Percentiles rank a stretch among this genome's conserved stretches.
Evolutionary conservation across 2,329 filamentous ascomycete species (phyloP).

Genomic region (Lecanicillium sp.): DNA sequence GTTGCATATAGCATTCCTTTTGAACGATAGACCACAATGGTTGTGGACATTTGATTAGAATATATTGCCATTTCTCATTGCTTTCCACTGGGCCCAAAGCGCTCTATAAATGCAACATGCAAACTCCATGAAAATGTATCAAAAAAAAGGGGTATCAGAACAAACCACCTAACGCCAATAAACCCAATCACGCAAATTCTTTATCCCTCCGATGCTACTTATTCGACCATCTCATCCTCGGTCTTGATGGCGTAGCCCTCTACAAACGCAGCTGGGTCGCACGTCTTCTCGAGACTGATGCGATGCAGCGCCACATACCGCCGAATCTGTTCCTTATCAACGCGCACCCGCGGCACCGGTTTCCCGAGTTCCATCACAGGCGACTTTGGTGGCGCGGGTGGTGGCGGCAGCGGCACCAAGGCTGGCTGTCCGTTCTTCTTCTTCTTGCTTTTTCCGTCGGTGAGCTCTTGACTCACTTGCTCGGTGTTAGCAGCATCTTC

Average conservation of each 20-base stretch:
- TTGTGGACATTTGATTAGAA: no score
- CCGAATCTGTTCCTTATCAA: conserved; percentile 53
- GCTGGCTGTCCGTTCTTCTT: conserved; percentile 15
- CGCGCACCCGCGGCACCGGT: conserved; percentile 39
- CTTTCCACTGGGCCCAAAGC: no score
- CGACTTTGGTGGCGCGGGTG: conserved; percentile 16
- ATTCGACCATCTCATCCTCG: conserved; percentile 22
- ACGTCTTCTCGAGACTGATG: conserved; percentile 58
- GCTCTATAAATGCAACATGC: no score
- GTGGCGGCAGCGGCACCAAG: background rate
- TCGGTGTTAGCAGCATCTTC: conserved; percentile 16
- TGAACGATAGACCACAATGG: background rate
- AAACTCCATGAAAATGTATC: no score
- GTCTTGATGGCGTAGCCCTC: conserved; percentile 55
- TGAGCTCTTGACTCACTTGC: no score
- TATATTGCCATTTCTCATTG: no score
- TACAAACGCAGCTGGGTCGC: conserved; percentile 70
- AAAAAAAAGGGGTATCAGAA: conserved; percentile 5
- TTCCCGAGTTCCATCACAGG: conserved; percentile 8
- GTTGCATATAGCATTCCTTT: no score
- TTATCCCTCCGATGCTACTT: conserved; percentile 17
- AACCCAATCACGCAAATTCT: background rate
- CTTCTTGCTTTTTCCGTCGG: conserved; percentile 24
- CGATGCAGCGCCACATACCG: conserved; percentile 60
- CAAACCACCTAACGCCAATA: background rate